Conservation (phyloP, 2,329 filamentous ascomycete genomes). For the Venturia asperata region DNA sequence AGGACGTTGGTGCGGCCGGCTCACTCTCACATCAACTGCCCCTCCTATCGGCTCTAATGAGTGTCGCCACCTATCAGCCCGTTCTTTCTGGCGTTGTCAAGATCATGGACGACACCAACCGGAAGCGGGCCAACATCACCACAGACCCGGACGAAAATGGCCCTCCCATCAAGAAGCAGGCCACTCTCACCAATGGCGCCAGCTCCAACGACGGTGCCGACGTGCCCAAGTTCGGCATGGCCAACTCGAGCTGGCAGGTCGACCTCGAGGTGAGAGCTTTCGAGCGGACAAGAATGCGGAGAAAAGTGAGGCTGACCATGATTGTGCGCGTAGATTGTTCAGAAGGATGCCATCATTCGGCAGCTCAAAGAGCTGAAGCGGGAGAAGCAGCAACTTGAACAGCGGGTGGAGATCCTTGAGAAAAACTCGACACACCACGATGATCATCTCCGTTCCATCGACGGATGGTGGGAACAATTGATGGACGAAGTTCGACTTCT, state of each 20-base stretch:
- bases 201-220: conserved; percentile 14
- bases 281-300: neutral
- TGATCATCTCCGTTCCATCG: conserved; percentile 83
- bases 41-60: conserved; percentile 10
- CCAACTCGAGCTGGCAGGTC: conserved; percentile 17
- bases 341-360: conserved; percentile 88
- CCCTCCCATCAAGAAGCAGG: conserved; percentile 17
- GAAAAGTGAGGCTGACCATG: neutral
- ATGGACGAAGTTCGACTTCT: conserved; percentile 39
- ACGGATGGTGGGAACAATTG: conserved; percentile 85
- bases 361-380: conserved; percentile 98
- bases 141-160: conserved; percentile 11
- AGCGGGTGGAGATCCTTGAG: conserved; percentile 70
- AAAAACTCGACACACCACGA: conserved; percentile 77
- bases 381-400: conserved; percentile 74
- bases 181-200: conserved; percentile 17
- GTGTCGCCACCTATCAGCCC: conserved; percentile 17
- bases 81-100: conserved; percentile 15
- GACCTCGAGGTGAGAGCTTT: conserved; percentile 16
- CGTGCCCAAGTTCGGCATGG: conserved; percentile 18
- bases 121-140: conserved; percentile 15
- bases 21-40: neutral
- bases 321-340: conserved; percentile 8
- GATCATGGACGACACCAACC: conserved; percentile 12
- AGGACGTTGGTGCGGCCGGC: conserved; percentile 10